Base-by-base conservation (phyloP, 306 rosid genomes). In the Chamaecrista fasciculata region DNA sequence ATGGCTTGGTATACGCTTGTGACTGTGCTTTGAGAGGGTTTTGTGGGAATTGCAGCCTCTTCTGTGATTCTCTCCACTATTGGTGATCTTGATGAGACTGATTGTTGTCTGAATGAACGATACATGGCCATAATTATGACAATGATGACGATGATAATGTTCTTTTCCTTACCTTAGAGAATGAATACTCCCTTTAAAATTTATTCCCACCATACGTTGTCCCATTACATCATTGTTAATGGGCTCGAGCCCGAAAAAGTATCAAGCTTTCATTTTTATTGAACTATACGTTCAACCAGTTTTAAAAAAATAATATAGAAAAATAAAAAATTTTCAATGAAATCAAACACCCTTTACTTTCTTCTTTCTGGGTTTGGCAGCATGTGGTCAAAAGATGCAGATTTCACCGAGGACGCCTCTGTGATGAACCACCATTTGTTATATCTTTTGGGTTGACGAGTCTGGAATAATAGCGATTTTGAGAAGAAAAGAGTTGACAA, bases 11-110 rank as follows among this genome's bases (percentile, higher is more conserved):
- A 86, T 15, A 85, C 77, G 67, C 82, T 86, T 11, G 96, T 87
- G 18, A 85, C 98, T 1, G 98, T 87, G 88, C 91, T 90, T 66
- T 88, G 93, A 0, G 93, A 82, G 0, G 86, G 76, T 69, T 90
- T 89, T 12, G 43, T 70, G 1, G 93, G 76, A 15, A 83, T 43
- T 0, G 95, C 40, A 0, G 95, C 88, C 58, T 93, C 98, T 3
- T 87, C 96, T 24, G 95, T 57, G 56, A 74, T 53, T 75, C 84
- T 92, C 80, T 86, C 90, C 12, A 89, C 85, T 18, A 82, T 39
- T 0, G 89, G 76, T 1, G 86, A 73, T 3, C 79, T 31, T 78
- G 81, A 36, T 59, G 79, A 21, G 52, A 85, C 65, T 3, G 87
- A 78, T 6, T 81, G 89, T 37, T 82, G 75, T 74, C 92, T 76